Conservation (phyloP, 139 green algal genomes). For the Edaphochlamys debaryana region DNA sequence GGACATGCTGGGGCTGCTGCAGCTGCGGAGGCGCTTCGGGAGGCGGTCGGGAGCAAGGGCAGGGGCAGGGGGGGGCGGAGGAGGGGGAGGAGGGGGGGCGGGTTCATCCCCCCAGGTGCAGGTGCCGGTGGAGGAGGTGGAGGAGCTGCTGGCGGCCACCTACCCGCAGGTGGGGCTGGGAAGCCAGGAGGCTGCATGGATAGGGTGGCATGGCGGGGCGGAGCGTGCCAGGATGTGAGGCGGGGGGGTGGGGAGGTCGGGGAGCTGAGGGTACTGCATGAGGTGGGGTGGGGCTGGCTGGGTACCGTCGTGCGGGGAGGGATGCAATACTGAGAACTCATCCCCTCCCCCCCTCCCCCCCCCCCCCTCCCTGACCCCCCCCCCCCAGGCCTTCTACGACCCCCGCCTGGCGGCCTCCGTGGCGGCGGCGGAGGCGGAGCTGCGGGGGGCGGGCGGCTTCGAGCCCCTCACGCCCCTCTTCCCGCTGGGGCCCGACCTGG, state of each 20-base stretch:
- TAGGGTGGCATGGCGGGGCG: too few species aligned
- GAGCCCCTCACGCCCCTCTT: constrained; percentile 50
- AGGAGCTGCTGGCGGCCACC: constrained; percentile 6
- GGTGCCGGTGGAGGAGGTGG: background rate
- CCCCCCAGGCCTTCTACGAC: constrained; percentile 19
- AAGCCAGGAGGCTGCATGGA: too few species aligned
- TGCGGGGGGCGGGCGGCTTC: constrained; percentile 33
- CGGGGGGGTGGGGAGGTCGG: too few species aligned
- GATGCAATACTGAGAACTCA: background rate
- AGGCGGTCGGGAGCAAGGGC: background rate
- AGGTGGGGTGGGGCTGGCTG: background rate
- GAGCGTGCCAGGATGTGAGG: too few species aligned
- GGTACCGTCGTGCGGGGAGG: too few species aligned
- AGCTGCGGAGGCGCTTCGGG: constrained; percentile 16
- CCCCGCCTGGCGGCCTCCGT: background rate
- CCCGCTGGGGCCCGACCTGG: too few species aligned
- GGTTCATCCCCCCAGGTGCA: background rate
- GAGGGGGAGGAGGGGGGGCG: background rate
- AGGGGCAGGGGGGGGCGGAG: background rate
- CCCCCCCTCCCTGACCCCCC: background rate
- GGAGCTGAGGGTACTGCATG: constrained; percentile 1
- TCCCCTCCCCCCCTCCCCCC: too few species aligned
- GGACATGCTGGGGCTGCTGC: constrained; percentile 49
- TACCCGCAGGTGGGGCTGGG: constrained; percentile 17
- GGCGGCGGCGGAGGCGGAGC: background rate